These are phyloP conservation scores for Wickerhamomyces sp. DNA, from an alignment of 1,139 yeast species.

Conservation along the genomic window DNA sequence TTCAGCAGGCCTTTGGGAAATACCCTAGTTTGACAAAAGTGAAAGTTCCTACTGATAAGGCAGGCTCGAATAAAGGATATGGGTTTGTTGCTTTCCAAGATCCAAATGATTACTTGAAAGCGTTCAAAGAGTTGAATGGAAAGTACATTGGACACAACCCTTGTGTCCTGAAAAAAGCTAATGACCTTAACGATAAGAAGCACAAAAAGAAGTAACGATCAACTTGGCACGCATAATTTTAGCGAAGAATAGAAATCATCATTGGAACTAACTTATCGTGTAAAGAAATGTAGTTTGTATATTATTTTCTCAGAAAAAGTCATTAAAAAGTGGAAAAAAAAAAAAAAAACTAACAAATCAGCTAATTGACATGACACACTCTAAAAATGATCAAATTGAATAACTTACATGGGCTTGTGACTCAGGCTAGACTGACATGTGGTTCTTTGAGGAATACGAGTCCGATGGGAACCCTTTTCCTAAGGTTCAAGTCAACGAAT, in stretches of 20 bases:
- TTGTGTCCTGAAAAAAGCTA: constrained; percentile 64
- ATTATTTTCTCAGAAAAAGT: no score
- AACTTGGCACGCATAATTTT: no score
- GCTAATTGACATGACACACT: no score
- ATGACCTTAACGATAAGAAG: constrained; percentile 28
- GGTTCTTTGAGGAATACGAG: no score
- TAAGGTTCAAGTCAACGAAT: constrained; percentile 7
- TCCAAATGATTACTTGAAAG: constrained; percentile 60
- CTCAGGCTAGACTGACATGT: no score
- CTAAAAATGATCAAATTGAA: not conserved
- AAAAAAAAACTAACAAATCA: no score
- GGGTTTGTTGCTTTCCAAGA: constrained; percentile 66
- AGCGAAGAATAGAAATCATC: no score
- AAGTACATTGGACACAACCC: constrained; percentile 75
- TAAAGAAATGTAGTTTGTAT: no score
- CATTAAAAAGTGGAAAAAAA: not conserved
- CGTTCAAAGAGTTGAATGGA: constrained; percentile 73
- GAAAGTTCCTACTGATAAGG: constrained; percentile 48
- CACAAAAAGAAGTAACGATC: constrained; percentile 5
- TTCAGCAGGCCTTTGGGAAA: constrained; percentile 46
- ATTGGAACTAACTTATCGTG: no score
- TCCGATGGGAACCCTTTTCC: no score
- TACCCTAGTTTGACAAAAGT: constrained; percentile 50
- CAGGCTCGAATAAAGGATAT: constrained; percentile 45
- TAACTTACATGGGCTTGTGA: not conserved